phyloP scores from a whole-genome alignment of 2,329 filamentous ascomycete genomes.

The Leptodontidium sp. region DNA sequence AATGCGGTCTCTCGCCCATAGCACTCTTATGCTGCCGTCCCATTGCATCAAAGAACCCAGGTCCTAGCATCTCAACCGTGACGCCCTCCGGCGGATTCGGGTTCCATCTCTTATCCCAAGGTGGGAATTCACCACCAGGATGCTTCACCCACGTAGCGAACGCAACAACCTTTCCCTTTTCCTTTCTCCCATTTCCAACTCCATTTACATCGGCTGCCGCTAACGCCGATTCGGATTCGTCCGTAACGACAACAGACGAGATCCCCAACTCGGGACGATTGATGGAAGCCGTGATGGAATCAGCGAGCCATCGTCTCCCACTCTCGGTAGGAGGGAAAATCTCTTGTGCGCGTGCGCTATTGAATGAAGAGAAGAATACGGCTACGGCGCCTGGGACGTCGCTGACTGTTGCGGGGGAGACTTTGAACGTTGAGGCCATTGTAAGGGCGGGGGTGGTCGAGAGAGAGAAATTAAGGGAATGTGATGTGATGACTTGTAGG shows the following conservation, averaged over 20 bases:
- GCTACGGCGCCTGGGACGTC: not conserved
- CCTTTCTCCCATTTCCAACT: not conserved
- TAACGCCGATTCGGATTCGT: not conserved
- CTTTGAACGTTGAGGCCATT: slow-evolving; percentile 8
- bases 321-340: slow-evolving; percentile 8
- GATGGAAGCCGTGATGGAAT: not conserved
- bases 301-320: slow-evolving; percentile 8
- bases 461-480: too few species aligned
- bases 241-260: not conserved
- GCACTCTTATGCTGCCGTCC: not conserved
- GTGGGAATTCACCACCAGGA: not conserved
- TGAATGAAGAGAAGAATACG: slow-evolving; percentile 9
- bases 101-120: slow-evolving; percentile 4
- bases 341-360: not conserved
- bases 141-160: slow-evolving; percentile 12
- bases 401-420: not conserved
- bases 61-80: not conserved
- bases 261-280: not conserved
- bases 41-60: slow-evolving; percentile 4
- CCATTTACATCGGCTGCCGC: not conserved
- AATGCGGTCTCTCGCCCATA: slow-evolving; percentile 14
- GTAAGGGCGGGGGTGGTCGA: too few species aligned
- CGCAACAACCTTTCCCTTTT: not conserved
- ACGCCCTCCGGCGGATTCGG: slow-evolving; percentile 5
- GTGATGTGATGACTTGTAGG: not conserved